Conservation (phyloP, 2,329 filamentous ascomycete species). For the Fusarium sp. region DNA sequence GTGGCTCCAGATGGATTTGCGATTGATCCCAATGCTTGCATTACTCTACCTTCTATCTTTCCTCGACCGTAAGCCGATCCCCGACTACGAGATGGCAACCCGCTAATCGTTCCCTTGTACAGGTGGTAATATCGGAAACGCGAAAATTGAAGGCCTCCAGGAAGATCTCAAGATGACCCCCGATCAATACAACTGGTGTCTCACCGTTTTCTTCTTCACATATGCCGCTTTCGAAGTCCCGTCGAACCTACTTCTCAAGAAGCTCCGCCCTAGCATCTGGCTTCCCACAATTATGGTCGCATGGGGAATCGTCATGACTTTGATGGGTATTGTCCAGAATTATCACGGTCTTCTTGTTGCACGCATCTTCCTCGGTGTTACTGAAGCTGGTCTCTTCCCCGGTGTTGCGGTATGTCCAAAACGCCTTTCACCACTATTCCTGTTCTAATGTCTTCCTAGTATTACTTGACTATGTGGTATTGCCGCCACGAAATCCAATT, state of each 20-base stretch:
- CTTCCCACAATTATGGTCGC: constrained; percentile 82
- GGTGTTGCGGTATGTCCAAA: constrained; percentile 66
- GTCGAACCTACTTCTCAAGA: constrained; percentile 85
- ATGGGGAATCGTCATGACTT: constrained; percentile 65
- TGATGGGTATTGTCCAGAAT: constrained; percentile 68
- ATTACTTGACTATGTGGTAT: constrained; percentile 73
- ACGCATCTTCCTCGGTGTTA: constrained; percentile 74
- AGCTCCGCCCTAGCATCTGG: constrained; percentile 80
- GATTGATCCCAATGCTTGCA: constrained; percentile 74
- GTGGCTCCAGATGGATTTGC: constrained; percentile 63
- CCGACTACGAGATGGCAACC: fast-evolving
- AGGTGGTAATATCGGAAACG: constrained; percentile 76
- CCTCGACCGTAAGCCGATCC: constrained; percentile 67
- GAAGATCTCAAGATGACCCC: constrained; percentile 70
- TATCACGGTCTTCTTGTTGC: constrained; percentile 64
- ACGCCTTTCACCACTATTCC: not conserved
- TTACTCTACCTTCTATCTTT: constrained; percentile 78
- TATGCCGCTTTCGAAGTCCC: constrained; percentile 83
- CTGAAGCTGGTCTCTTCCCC: constrained; percentile 77
- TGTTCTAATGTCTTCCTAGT: constrained; percentile 48
- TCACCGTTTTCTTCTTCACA: constrained; percentile 83
- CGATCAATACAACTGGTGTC: constrained; percentile 79
- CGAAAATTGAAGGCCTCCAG: constrained; percentile 73
- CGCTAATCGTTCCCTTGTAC: not conserved
- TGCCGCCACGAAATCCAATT: constrained; percentile 70